Evolutionary conservation across 768 basidiomycete genomes (phyloP).

Genomic region (Pleurotus giganteus): DNA sequence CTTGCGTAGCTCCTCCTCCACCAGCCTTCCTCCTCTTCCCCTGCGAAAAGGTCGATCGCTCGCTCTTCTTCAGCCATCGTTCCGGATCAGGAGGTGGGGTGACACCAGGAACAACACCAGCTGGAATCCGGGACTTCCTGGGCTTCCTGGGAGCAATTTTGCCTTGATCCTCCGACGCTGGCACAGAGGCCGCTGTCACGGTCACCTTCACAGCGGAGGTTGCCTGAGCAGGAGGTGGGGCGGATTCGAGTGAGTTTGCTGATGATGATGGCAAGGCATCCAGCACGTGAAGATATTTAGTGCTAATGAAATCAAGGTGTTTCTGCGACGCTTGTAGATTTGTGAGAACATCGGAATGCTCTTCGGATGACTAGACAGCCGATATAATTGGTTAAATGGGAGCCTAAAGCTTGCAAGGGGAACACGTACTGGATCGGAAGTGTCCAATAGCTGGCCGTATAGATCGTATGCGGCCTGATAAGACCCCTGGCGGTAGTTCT

Average conservation of each 20-base stretch:
- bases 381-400: slow-evolving; percentile 7
- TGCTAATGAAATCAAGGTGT: slow-evolving; percentile 82
- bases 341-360: slow-evolving; percentile 82
- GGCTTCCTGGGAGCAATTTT: slow-evolving; percentile 41
- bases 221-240: slow-evolving; percentile 53
- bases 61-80: slow-evolving; percentile 86
- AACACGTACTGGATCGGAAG: slow-evolving; percentile 67
- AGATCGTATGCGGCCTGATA: slow-evolving; percentile 74
- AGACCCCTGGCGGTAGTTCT: slow-evolving; percentile 78
- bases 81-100: slow-evolving; percentile 85
- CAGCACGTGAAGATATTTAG: slow-evolving; percentile 64
- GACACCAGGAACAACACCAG: slow-evolving; percentile 73
- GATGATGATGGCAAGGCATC: slow-evolving; percentile 54
- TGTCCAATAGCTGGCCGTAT: slow-evolving; percentile 80
- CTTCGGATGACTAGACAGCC: slow-evolving; percentile 67
- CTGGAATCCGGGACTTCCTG: slow-evolving; percentile 66
- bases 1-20: slow-evolving; percentile 66
- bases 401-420: neutral
- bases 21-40: slow-evolving; percentile 51
- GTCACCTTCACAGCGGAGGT: slow-evolving; percentile 20
- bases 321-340: slow-evolving; percentile 81
- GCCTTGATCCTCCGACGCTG: slow-evolving; percentile 24
- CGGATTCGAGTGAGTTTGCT: slow-evolving; percentile 55
- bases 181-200: slow-evolving; percentile 20
- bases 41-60: slow-evolving; percentile 58